Base-by-base conservation (phyloP, 805 yeast species). In the Saccharomycopsis lassenensis region DNA sequence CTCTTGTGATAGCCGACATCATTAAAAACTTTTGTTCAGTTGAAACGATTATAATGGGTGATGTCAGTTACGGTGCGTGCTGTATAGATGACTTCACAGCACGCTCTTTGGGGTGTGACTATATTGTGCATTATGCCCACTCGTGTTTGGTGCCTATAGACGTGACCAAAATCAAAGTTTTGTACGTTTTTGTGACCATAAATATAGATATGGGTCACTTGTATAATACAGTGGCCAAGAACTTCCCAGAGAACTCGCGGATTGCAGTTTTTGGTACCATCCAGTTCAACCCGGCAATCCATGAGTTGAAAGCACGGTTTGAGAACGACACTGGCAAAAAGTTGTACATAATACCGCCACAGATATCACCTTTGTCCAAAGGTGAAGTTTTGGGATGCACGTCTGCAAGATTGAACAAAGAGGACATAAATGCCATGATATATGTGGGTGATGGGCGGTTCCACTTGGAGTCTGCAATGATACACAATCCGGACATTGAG, bases 381-480 rank as follows among this genome's bases (percentile, higher is more conserved):
- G 98, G 97, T 37, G 98, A 91, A 54, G 95, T 91, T 0, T 62
- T 91, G 11, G 98, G 98, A 0, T 91, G 98, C 55, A 91, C 98
- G 0, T 85, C 96, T 1, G 89, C 94, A 18, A 62, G 82, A 42
- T 58, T 91, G 28, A 77, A 77, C 46, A 63, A 68, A 16, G 65
- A 66, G 4, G 77, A 74, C 29, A 67, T 71, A 23, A 74, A 76
- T 48, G 93, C 87, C 0, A 84, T 87, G 79, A 69, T 91, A 2
- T 91, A 89, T 51, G 65, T 91, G 16, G 98, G 98, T 23, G 98
- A 91, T 57, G 98, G 98, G 10, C 62, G 98, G 34, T 91, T 91
- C 59, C 98, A 91, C 57, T 62, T 91, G 29, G 98, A 91, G 54
- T 74, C 89, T 35, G 85, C 96, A 4, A 89, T 91, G 97, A 91